Conservation (phyloP, 129 eudicot genomes). For the Artemisia tridentata region DNA sequence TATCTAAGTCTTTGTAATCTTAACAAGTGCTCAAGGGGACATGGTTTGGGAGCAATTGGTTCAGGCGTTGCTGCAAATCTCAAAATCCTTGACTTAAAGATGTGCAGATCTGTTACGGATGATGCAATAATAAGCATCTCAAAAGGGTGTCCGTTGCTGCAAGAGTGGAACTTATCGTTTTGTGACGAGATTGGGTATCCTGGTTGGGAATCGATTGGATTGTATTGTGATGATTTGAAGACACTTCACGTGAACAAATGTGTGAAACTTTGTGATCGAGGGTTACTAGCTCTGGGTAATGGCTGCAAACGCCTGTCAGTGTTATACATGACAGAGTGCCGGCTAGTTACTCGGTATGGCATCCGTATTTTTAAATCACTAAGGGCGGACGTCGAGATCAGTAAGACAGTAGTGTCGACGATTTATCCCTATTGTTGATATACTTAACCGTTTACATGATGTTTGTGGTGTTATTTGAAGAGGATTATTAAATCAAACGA, state of each 20-base stretch:
- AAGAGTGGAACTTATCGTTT: conserved; percentile 36
- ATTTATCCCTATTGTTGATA: no score
- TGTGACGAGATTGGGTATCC: conserved; percentile 43
- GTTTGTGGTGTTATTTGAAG: no score
- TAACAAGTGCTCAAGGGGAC: conserved; percentile 36
- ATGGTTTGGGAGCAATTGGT: conserved; percentile 43
- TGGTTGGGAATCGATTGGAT: conserved; percentile 55
- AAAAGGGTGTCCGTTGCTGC: no score
- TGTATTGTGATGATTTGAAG: conserved; percentile 30
- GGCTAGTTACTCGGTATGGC: conserved; percentile 25
- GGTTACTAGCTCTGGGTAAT: no score
- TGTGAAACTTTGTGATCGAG: conserved; percentile 43
- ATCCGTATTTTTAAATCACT: conserved; percentile 32
- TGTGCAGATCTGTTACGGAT: conserved; percentile 43
- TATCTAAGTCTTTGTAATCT: conserved; percentile 28
- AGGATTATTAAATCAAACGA: no score
- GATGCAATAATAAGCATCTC: conserved; percentile 31
- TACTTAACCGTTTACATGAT: no score
- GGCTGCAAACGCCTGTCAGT: conserved; percentile 23
- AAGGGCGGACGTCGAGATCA: conserved; percentile 46
- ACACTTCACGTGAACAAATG: conserved; percentile 64
- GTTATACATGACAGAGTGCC: conserved; percentile 43
- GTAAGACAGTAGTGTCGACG: not conserved
- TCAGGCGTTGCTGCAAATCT: conserved; percentile 37
- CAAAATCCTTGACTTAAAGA: conserved; percentile 40